phyloP scores from a whole-genome alignment of 129 eudicot species.

The Pseudognaphalium luteoalbum region DNA sequence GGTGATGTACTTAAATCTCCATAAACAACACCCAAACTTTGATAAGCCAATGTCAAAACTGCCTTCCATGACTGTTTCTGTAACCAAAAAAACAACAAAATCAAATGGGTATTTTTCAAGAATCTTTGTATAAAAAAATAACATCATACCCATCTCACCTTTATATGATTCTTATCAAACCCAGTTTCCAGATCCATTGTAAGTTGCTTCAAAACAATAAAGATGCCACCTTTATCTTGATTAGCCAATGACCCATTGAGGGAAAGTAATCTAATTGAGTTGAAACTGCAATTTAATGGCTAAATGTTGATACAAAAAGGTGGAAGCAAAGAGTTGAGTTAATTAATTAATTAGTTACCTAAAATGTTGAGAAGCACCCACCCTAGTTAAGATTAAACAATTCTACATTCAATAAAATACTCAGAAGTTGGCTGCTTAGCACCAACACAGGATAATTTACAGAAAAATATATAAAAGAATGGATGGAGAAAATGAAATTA shows the following conservation, averaged over 20 bases:
- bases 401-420: slow-evolving; percentile 28
- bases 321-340: slow-evolving; percentile 11
- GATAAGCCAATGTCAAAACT: slow-evolving; percentile 83
- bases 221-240: slow-evolving; percentile 34
- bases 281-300: slow-evolving; percentile 14
- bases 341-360: slow-evolving; percentile 1
- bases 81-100: slow-evolving; percentile 13
- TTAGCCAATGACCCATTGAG: slow-evolving; percentile 36
- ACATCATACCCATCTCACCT: slow-evolving; percentile 35
- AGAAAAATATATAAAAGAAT: background rate
- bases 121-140: background rate
- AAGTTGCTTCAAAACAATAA: slow-evolving; percentile 39
- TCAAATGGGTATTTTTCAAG: slow-evolving; percentile 12
- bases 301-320: slow-evolving; percentile 14
- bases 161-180: slow-evolving; percentile 43
- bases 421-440: slow-evolving; percentile 21
- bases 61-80: slow-evolving; percentile 91
- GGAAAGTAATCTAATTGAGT: slow-evolving; percentile 12
- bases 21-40: slow-evolving; percentile 95
- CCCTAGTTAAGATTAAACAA: slow-evolving; percentile 32
- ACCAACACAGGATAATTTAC: slow-evolving; percentile 19
- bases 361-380: slow-evolving; percentile 34
- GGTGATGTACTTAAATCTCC: slow-evolving; percentile 99
- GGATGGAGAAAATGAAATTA: slow-evolving; percentile 21
- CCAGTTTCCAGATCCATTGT: slow-evolving; percentile 84